A percentile compares a stretch with the other conserved stretches of the same genome.
Evolutionary conservation across 1,139 yeast species (phyloP).

Genomic region (Geotrichum histeridarum): DNA sequence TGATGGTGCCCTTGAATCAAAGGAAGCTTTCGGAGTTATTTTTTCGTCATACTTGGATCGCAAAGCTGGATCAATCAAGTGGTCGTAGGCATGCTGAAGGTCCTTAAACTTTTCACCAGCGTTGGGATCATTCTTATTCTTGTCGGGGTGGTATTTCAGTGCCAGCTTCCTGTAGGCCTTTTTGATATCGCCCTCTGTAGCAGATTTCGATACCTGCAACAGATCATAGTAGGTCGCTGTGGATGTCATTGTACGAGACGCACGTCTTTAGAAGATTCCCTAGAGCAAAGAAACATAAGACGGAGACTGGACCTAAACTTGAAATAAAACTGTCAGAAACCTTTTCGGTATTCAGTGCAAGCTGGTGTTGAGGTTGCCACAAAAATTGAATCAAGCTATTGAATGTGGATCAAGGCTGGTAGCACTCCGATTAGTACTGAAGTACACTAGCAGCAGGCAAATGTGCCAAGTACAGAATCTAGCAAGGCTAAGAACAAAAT

Average conservation of each 20-base stretch:
- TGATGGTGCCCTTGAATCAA: background rate
- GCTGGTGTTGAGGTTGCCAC: too few relatives aligned
- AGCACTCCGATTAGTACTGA: too few relatives aligned
- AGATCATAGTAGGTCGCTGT: conserved; percentile 60
- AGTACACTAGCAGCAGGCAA: too few relatives aligned
- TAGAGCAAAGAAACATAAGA: too few relatives aligned
- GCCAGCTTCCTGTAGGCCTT: conserved; percentile 93
- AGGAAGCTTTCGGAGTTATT: background rate
- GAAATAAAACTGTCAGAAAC: too few relatives aligned
- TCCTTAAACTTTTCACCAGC: conserved; percentile 59
- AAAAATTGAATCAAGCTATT: too few relatives aligned
- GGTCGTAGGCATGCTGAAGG: conserved; percentile 81
- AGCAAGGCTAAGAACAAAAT: too few relatives aligned
- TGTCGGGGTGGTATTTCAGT: conserved; percentile 71
- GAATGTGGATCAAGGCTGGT: too few relatives aligned
- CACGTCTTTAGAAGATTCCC: too few relatives aligned
- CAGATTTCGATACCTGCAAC: conserved; percentile 60
- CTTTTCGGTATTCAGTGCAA: too few relatives aligned
- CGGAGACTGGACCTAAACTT: too few relatives aligned
- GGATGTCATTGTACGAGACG: background rate
- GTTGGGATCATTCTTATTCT: conserved; percentile 82
- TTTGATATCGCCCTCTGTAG: conserved; percentile 78
- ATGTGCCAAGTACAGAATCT: too few relatives aligned
- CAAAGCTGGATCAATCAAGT: conserved; percentile 48
- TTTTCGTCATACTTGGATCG: conserved; percentile 13